Percentiles rank a stretch among this genome's conserved stretches.
Conservation (phyloP, 805 yeast species). For the Wickerhamiella nectarea region DNA sequence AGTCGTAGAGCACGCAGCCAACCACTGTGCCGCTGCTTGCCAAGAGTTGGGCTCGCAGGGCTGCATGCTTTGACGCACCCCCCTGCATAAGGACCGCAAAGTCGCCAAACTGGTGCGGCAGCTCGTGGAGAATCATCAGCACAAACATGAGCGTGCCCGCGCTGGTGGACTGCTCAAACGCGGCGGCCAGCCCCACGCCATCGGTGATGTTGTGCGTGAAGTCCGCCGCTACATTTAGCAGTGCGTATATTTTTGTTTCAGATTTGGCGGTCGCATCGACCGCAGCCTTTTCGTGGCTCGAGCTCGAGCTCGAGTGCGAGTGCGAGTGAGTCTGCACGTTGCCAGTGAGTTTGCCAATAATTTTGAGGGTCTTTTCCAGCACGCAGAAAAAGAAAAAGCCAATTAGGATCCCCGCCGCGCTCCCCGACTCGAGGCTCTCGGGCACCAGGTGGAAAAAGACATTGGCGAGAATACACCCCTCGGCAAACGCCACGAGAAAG, state of each 20-base stretch:
- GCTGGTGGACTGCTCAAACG: constrained; percentile 45
- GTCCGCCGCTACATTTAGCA: constrained; percentile 54
- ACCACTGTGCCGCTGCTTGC: constrained; percentile 52
- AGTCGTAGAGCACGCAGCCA: constrained; percentile 41
- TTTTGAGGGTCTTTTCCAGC: constrained; percentile 48
- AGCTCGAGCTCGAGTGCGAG: constrained; percentile 14
- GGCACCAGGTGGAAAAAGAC: constrained; percentile 61
- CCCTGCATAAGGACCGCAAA: constrained; percentile 58
- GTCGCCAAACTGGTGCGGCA: constrained; percentile 74
- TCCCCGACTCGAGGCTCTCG: constrained; percentile 37
- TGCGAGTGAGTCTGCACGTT: constrained; percentile 38
- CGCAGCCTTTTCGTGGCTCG: too few relatives aligned
- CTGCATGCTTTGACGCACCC: constrained; percentile 53
- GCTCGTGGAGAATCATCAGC: constrained; percentile 63
- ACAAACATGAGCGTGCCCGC: constrained; percentile 58
- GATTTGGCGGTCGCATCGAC: too few relatives aligned
- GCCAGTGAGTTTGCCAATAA: constrained; percentile 27
- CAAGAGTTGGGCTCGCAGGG: constrained; percentile 50
- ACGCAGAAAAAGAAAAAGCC: constrained; percentile 48
- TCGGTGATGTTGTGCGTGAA: constrained; percentile 65
- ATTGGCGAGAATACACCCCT: constrained; percentile 66
- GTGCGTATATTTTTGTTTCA: constrained; percentile 30
- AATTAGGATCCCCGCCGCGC: constrained; percentile 42
- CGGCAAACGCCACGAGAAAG: constrained; percentile 53
- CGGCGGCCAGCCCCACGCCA: constrained; percentile 60